Evolutionary conservation across 2,329 filamentous ascomycete species (phyloP).

Genomic region (Ascochyta clinopodiicola): DNA sequence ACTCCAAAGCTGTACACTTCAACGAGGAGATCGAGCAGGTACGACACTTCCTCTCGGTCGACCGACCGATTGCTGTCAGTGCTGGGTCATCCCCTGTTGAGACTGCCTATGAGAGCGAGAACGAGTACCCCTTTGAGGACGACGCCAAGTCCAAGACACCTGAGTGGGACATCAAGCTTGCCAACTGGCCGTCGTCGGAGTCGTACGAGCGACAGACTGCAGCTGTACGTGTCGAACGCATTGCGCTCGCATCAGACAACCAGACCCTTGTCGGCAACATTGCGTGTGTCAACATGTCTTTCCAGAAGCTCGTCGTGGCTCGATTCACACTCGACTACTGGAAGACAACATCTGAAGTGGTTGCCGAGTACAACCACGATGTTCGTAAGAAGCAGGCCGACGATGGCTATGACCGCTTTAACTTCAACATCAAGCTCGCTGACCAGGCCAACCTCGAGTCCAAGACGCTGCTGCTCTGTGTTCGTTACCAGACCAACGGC

Average conservation of each 20-base stretch:
- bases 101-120: conserved; percentile 80
- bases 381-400: conserved; percentile 70
- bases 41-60: conserved; percentile 91
- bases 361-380: conserved; percentile 85
- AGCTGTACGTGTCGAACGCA: conserved; percentile 81
- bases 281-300: conserved; percentile 85
- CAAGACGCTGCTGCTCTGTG: conserved; percentile 91
- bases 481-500: conserved; percentile 84
- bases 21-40: conserved; percentile 96
- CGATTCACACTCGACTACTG: conserved; percentile 97
- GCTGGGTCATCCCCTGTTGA: conserved; percentile 92
- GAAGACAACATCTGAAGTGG: conserved; percentile 96
- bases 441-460: conserved; percentile 90
- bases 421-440: conserved; percentile 90
- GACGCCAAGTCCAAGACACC: conserved; percentile 55
- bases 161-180: conserved; percentile 86
- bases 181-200: conserved; percentile 77
- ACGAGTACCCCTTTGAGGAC: conserved; percentile 83
- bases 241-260: conserved; percentile 87
- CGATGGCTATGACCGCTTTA: conserved; percentile 83
- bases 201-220: conserved; percentile 66
- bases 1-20: conserved; percentile 97
- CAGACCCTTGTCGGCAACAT: conserved; percentile 84
- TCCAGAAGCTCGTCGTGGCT: conserved; percentile 87
- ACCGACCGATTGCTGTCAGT: conserved; percentile 94